Percentiles rank a stretch among this genome's conserved stretches.
These are phyloP conservation scores for Fusarium annulatum DNA, from an alignment of 2,329 filamentous ascomycete genomes.

Conservation along the genomic window DNA sequence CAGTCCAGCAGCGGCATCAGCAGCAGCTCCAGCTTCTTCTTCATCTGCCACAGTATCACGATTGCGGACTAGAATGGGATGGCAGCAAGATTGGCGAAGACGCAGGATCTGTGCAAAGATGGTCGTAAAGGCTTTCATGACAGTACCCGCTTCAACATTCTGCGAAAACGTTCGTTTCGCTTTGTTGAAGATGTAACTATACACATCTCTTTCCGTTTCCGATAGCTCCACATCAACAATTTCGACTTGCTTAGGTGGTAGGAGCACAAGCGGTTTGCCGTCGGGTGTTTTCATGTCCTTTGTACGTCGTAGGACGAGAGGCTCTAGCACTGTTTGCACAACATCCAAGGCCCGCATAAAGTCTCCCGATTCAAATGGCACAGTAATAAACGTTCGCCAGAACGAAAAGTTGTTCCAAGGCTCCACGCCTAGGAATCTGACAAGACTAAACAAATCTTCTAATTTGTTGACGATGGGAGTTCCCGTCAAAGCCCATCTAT, in stretches of 20 bases:
- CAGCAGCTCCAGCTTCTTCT: conserved; percentile 78
- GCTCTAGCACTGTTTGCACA: conserved; percentile 95
- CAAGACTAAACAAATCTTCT: conserved; percentile 92
- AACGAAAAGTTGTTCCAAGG: conserved; percentile 99
- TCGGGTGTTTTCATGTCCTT: conserved; percentile 98
- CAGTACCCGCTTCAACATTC: conserved; percentile 89
- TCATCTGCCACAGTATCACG: conserved; percentile 87
- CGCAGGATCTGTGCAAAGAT: conserved; percentile 97
- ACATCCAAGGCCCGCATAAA: conserved; percentile 95
- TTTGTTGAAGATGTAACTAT: conserved; percentile 86
- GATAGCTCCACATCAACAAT: conserved; percentile 90
- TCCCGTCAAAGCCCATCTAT: conserved; percentile 93
- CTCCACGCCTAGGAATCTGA: conserved; percentile 92
- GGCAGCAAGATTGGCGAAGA: conserved; percentile 92
- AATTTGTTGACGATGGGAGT: conserved; percentile 97
- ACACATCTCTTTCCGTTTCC: conserved; percentile 86
- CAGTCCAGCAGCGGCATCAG: conserved; percentile 82
- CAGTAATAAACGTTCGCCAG: conserved; percentile 98
- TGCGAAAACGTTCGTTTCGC: conserved; percentile 87
- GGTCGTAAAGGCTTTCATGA: conserved; percentile 95
- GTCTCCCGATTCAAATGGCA: conserved; percentile 95
- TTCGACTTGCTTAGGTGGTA: conserved; percentile 84
- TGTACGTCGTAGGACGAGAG: conserved; percentile 91
- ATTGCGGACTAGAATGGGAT: conserved; percentile 89
- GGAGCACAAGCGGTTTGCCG: conserved; percentile 77